A percentile compares a stretch with the other conserved stretches of the same genome.
Conservation (phyloP, 106 monocot genomes). For the Narthecium ossifragum region DNA sequence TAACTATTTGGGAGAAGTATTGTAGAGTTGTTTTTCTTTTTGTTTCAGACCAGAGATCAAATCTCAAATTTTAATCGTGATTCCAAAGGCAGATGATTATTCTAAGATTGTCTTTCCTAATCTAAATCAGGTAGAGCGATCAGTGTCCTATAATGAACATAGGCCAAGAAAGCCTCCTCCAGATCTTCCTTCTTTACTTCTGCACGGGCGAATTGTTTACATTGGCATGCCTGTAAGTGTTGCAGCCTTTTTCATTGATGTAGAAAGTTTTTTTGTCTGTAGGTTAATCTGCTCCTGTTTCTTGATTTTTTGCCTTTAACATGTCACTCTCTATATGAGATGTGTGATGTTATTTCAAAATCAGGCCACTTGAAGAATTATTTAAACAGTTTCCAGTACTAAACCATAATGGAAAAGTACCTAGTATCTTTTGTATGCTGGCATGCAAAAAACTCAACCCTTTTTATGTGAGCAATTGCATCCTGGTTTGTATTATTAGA, state of each 20-base stretch:
- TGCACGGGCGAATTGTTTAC: conserved; percentile 76
- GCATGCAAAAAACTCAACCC: too few relatives aligned
- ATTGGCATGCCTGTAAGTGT: conserved; percentile 88
- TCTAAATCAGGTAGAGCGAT: conserved; percentile 62
- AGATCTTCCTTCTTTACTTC: conserved; percentile 85
- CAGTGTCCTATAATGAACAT: conserved; percentile 82
- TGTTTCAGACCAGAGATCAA: too few relatives aligned
- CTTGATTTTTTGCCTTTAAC: background rate
- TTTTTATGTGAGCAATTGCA: too few relatives aligned
- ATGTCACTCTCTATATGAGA: too few relatives aligned
- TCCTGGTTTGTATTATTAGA: too few relatives aligned
- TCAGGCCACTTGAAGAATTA: too few relatives aligned
- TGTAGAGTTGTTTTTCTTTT: background rate
- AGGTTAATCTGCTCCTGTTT: background rate
- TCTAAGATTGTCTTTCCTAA: too few relatives aligned
- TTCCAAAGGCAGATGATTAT: too few relatives aligned
- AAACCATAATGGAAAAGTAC: too few relatives aligned
- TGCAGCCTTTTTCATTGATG: background rate
- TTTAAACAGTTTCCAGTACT: too few relatives aligned
- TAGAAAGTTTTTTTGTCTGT: background rate
- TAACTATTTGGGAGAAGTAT: background rate
- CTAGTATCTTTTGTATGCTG: too few relatives aligned
- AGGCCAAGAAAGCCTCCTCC: conserved; percentile 93
- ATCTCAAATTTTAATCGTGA: background rate
- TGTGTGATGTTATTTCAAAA: too few relatives aligned